Evolutionary conservation across 1,284 basidiomycete genomes (phyloP).

Genomic region (Fomitopsis betulina): DNA sequence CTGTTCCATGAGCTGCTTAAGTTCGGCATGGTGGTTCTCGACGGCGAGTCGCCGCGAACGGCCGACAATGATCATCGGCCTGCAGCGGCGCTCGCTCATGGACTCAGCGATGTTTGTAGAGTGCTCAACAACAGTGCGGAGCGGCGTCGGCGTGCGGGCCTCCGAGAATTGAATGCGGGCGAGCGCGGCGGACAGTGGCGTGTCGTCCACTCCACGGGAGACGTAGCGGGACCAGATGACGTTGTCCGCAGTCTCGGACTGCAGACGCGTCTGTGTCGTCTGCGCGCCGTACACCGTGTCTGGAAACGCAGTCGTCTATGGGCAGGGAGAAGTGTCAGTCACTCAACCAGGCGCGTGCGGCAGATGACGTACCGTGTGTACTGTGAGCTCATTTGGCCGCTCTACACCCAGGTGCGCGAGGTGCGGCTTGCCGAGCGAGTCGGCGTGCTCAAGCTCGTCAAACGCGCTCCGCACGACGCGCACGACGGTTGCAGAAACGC

Average conservation of each 20-base stretch:
- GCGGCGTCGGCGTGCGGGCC: conserved; percentile 45
- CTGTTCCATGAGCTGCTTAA: conserved; percentile 60
- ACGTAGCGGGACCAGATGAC: conserved; percentile 60
- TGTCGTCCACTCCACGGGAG: conserved; percentile 10
- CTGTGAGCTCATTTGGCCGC: background rate
- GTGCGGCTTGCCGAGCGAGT: background rate
- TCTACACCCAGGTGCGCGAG: background rate
- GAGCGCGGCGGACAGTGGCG: conserved; percentile 27
- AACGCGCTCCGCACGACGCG: conserved; percentile 35
- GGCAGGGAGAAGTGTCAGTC: background rate
- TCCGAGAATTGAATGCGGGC: conserved; percentile 55
- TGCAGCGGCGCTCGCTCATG: conserved; percentile 21
- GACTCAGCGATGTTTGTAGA: conserved; percentile 21
- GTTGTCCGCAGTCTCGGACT: conserved; percentile 74
- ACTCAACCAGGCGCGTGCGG: conserved; percentile 4
- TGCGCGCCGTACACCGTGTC: conserved; percentile 66
- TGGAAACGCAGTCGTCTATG: conserved; percentile 41
- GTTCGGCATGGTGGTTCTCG: conserved; percentile 59
- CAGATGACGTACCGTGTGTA: conserved; percentile 1
- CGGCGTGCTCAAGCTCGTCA: conserved; percentile 5
- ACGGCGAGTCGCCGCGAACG: conserved; percentile 66
- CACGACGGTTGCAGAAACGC: conserved; percentile 67
- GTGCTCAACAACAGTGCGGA: conserved; percentile 44
- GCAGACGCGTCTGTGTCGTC: conserved; percentile 58
- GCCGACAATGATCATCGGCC: conserved; percentile 63